Percentiles rank a stretch among this genome's conserved stretches.
Conservation (phyloP, 306 rosid genomes). For the Echinosophora koreensis region DNA sequence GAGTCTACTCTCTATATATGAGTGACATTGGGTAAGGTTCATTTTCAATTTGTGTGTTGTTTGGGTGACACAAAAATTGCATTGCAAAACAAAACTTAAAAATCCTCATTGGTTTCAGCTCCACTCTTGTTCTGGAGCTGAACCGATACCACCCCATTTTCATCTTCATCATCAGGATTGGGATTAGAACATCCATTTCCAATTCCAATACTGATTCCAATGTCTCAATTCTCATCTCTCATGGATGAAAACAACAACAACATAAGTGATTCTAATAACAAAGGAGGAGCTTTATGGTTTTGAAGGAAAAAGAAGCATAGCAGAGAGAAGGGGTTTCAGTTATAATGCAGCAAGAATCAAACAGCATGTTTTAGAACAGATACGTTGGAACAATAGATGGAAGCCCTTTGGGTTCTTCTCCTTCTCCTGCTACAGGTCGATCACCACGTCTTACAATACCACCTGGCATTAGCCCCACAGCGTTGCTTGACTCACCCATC, state of each 20-base stretch:
- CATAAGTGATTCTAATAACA: not conserved
- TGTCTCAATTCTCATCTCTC: not conserved
- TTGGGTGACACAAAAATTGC: conserved; percentile 9
- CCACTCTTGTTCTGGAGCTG: conserved; percentile 50
- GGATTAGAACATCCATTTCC: not conserved
- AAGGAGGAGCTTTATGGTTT: not conserved
- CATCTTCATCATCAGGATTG: not conserved
- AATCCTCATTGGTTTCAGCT: conserved; percentile 51
- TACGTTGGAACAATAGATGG: not conserved
- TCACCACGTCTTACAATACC: conserved; percentile 76
- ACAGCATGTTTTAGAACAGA: conserved; percentile 48
- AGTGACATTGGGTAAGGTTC: not conserved
- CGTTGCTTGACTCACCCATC: conserved; percentile 78
- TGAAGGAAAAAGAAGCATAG: conserved; percentile 53
- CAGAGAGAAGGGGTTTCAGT: conserved; percentile 77
- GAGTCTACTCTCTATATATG: not conserved
- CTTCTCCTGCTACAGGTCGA: conserved; percentile 47
- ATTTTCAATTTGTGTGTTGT: not conserved
- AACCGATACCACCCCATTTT: conserved; percentile 36
- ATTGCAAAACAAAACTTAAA: conserved; percentile 19
- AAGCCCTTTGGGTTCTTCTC: conserved; percentile 49
- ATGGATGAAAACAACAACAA: conserved; percentile 16
- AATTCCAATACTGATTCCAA: not conserved
- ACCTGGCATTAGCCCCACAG: conserved; percentile 74
- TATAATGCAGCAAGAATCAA: conserved; percentile 59